phyloP scores from a whole-genome alignment of 2,329 filamentous ascomycete species.

The Trichoderma koningii region DNA sequence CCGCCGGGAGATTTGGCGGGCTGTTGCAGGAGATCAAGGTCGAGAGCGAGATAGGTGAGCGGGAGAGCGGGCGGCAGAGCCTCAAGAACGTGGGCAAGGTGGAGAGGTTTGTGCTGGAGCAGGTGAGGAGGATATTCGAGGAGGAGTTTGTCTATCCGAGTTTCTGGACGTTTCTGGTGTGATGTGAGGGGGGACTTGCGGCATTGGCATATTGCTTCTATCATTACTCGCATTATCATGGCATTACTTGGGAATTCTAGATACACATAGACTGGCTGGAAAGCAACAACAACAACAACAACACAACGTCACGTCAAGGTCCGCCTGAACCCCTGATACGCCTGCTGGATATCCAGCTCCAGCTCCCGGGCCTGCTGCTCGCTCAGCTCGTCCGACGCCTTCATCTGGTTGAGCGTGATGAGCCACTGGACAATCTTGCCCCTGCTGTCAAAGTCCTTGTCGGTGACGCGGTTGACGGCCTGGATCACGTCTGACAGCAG shows the following conservation, averaged over 20 bases:
- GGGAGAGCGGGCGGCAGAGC: conserved; percentile 88
- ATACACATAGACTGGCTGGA: background rate
- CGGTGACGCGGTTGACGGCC: conserved; percentile 94
- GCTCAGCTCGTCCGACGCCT: conserved; percentile 84
- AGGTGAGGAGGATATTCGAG: conserved; percentile 95
- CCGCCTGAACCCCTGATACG: conserved; percentile 90
- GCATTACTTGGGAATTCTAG: background rate
- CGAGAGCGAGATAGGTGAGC: conserved; percentile 94
- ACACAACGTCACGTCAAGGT: conserved; percentile 58
- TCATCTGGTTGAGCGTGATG: conserved; percentile 97
- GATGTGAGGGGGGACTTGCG: conserved; percentile 30
- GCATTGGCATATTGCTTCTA: background rate
- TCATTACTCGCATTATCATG: background rate
- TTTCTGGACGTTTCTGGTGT: conserved; percentile 97
- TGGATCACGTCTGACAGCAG: conserved; percentile 94
- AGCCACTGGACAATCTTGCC: conserved; percentile 99
- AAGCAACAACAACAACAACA: background rate
- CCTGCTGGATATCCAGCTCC: conserved; percentile 89
- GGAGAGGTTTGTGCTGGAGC: conserved; percentile 93
- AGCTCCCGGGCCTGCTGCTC: conserved; percentile 87
- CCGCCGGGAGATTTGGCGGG: conserved; percentile 59
- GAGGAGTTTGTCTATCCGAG: conserved; percentile 98
- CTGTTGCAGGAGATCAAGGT: conserved; percentile 91
- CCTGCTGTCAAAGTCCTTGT: conserved; percentile 90
- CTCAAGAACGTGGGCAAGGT: conserved; percentile 99